Conservation (phyloP, 495 filamentous ascomycete species). For the Ramalina intermedia region DNA sequence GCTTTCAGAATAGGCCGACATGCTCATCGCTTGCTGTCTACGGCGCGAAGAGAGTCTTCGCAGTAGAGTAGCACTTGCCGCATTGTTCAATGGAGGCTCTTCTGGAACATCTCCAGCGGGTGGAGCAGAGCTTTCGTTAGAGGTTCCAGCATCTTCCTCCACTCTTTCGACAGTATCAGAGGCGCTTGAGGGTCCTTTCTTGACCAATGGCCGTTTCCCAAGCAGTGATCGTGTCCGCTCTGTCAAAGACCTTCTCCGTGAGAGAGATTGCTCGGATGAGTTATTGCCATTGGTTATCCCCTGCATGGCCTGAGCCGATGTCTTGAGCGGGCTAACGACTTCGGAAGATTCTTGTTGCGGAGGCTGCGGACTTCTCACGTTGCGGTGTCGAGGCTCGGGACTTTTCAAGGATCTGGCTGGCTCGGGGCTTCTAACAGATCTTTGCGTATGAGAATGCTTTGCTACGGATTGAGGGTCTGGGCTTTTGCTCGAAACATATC, state of each 20-base stretch:
- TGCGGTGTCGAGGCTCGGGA: constrained; percentile 2
- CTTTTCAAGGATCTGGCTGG: not conserved
- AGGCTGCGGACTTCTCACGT: constrained; percentile 5
- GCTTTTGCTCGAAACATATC: not conserved
- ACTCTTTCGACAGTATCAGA: not conserved
- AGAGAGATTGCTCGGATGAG: constrained; percentile 5
- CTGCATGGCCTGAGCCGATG: constrained; percentile 7
- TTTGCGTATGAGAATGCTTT: constrained; percentile 4
- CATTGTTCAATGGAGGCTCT: not conserved
- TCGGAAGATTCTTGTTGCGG: not conserved
- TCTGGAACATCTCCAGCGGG: not conserved
- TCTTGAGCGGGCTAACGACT: not conserved
- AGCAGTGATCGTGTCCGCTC: constrained; percentile 10
- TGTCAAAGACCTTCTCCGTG: constrained; percentile 8
- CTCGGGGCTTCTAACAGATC: constrained; percentile 7
- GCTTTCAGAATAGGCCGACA: constrained; percentile 14
- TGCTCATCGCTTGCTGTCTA: constrained; percentile 9
- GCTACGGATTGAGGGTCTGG: not conserved
- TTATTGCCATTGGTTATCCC: constrained; percentile 3
- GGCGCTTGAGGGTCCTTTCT: not conserved
- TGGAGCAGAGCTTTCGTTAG: not conserved
- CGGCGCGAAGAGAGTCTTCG: constrained; percentile 9
- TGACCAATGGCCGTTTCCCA: constrained; percentile 4
- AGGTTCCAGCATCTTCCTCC: not conserved
- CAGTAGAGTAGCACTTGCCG: constrained; percentile 4